phyloP scores from a whole-genome alignment of 805 yeast genomes.

The Saccharomycopsis fodiens region DNA sequence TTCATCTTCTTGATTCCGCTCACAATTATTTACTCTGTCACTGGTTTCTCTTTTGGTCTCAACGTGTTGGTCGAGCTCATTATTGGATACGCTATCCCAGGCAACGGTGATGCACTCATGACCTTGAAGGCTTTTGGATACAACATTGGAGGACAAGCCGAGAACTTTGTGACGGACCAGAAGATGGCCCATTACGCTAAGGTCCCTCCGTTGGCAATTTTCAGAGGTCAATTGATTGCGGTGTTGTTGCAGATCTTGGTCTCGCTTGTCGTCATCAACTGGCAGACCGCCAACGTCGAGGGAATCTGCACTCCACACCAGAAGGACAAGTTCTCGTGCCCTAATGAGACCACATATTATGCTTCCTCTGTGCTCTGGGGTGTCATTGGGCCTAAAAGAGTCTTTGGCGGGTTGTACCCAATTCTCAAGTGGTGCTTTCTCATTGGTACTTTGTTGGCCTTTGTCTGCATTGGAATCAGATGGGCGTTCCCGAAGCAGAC shows the following conservation, averaged over 20 bases:
- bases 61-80: constrained; percentile 51
- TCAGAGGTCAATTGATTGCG: constrained; percentile 37
- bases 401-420: constrained; percentile 53
- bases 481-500: constrained; percentile 20
- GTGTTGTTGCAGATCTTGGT: constrained; percentile 28
- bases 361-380: constrained; percentile 49
- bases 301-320: constrained; percentile 31
- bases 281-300: constrained; percentile 29
- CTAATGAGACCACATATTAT: constrained; percentile 36
- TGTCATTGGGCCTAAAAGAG: constrained; percentile 48
- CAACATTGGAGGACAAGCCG: constrained; percentile 59
- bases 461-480: constrained; percentile 26
- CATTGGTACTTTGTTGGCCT: constrained; percentile 37
- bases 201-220: constrained; percentile 51
- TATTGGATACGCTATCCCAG: constrained; percentile 48
- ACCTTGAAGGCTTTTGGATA: constrained; percentile 46
- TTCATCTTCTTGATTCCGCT: constrained; percentile 45
- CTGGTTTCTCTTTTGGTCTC: constrained; percentile 41
- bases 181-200: constrained; percentile 53
- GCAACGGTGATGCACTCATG: constrained; percentile 47
- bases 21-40: constrained; percentile 39
- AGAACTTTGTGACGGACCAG: constrained; percentile 48
- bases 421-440: constrained; percentile 57
- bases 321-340: constrained; percentile 34
- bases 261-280: constrained; percentile 29